Evolutionary conservation across 148 eudicot species (phyloP).

Genomic region (Limonium bicolor): DNA sequence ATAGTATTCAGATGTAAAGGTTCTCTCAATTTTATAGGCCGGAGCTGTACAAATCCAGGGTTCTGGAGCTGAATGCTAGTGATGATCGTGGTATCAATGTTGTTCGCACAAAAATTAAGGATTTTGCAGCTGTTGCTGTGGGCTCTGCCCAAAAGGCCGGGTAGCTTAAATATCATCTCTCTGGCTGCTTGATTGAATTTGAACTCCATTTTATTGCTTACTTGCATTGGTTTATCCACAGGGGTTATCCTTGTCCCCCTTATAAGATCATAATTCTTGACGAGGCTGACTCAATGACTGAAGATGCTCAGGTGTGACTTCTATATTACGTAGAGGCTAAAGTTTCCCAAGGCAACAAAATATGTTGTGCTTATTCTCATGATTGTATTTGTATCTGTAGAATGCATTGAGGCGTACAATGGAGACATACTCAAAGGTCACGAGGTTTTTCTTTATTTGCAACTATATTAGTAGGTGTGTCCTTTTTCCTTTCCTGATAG

Average conservation of each 20-base stretch:
- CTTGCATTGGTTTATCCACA: background rate
- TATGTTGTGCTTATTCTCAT: too few relatives aligned
- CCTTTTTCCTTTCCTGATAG: background rate
- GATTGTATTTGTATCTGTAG: slow-evolving; percentile 23
- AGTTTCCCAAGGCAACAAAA: too few relatives aligned
- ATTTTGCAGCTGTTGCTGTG: slow-evolving; percentile 91
- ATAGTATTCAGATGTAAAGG: too few relatives aligned
- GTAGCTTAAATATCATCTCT: slow-evolving; percentile 16
- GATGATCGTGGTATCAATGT: slow-evolving; percentile 98
- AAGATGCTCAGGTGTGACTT: slow-evolving; percentile 99
- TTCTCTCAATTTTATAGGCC: slow-evolving; percentile 27
- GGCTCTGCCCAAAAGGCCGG: slow-evolving; percentile 57
- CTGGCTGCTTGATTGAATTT: slow-evolving; percentile 7
- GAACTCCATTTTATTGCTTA: background rate
- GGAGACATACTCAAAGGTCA: slow-evolving; percentile 95
- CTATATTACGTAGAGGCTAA: too few relatives aligned
- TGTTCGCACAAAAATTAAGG: slow-evolving; percentile 89
- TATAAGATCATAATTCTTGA: slow-evolving; percentile 85
- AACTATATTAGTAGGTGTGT: slow-evolving; percentile 94
- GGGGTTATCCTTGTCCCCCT: slow-evolving; percentile 93
- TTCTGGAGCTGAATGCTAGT: slow-evolving; percentile 95
- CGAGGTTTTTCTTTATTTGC: slow-evolving; percentile 93
- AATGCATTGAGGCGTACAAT: slow-evolving; percentile 94
- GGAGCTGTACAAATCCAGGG: slow-evolving; percentile 87
- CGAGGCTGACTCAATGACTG: slow-evolving; percentile 99